These are phyloP conservation scores for Omphalea diandra DNA, from an alignment of 441 rosid species.

Conservation along the genomic window DNA sequence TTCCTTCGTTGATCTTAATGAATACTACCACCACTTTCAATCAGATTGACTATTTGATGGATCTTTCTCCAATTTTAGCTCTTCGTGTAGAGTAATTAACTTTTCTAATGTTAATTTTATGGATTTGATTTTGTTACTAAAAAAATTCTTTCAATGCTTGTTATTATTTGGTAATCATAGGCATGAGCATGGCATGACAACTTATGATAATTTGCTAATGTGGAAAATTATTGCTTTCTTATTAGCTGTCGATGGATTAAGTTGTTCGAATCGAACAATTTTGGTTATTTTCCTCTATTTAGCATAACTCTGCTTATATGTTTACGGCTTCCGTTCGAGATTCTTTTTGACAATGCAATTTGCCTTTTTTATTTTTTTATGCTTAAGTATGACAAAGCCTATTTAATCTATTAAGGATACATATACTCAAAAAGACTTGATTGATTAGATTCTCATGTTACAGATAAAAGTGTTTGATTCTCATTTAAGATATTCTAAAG, in stretches of 20 bases:
- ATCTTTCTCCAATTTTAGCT: neutral
- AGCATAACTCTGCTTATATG: neutral
- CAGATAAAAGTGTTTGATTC: neutral
- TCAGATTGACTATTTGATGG: constrained; percentile 45
- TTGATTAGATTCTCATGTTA: no score
- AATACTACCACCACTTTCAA: constrained; percentile 43
- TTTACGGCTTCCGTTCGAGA: neutral
- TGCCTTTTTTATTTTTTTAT: neutral
- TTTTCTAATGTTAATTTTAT: neutral
- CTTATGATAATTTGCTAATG: neutral
- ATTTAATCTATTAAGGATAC: neutral
- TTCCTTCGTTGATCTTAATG: constrained; percentile 34
- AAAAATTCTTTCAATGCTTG: neutral
- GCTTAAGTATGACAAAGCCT: neutral
- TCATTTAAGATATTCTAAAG: neutral
- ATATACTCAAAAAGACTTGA: neutral
- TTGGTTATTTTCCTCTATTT: neutral
- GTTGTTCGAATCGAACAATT: neutral
- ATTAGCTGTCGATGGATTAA: neutral
- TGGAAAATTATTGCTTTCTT: neutral
- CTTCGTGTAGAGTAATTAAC: constrained; percentile 17
- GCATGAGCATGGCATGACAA: no score
- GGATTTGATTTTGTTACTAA: neutral
- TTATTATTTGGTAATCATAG: neutral
- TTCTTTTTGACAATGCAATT: neutral